Evolutionary conservation across 306 rosid genomes (phyloP).

Genomic region (Castanea crenata): DNA sequence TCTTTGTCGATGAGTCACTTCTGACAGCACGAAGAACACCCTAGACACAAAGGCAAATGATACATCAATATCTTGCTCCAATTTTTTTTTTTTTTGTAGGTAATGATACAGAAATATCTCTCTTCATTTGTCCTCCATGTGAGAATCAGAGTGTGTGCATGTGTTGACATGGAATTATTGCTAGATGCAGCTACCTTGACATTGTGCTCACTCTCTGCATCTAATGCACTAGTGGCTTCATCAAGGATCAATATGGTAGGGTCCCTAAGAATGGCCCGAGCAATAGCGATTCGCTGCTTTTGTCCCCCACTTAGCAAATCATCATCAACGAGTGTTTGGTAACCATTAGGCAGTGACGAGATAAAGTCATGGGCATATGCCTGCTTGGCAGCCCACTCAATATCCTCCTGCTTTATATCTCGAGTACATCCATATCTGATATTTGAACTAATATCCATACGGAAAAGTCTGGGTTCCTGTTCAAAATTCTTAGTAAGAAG

Average conservation of each 20-base stretch:
- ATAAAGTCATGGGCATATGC: slow-evolving; percentile 94
- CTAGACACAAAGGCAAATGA: slow-evolving; percentile 39
- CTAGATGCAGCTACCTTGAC: slow-evolving; percentile 60
- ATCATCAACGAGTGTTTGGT: slow-evolving; percentile 80
- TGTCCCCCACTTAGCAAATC: slow-evolving; percentile 98
- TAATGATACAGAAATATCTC: background rate
- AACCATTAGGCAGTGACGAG: slow-evolving; percentile 77
- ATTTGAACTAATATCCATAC: slow-evolving; percentile 83
- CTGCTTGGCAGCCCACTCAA: slow-evolving; percentile 96
- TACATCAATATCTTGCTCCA: slow-evolving; percentile 18
- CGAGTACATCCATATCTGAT: slow-evolving; percentile 82
- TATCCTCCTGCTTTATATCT: slow-evolving; percentile 58
- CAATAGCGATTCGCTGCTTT: slow-evolving; percentile 94
- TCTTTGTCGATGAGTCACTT: slow-evolving; percentile 55
- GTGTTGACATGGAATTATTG: background rate
- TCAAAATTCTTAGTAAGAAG: slow-evolving; percentile 24
- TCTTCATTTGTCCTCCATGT: background rate
- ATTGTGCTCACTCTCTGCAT: slow-evolving; percentile 95
- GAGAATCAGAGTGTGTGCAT: slow-evolving; percentile 2
- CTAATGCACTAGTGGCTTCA: slow-evolving; percentile 96
- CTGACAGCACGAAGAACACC: slow-evolving; percentile 86
- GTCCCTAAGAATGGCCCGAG: slow-evolving; percentile 92
- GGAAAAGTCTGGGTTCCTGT: slow-evolving; percentile 93
- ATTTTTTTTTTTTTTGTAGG: background rate
- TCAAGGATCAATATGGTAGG: slow-evolving; percentile 89